Base-by-base conservation (phyloP, 345 rosid species). In the Microcos paniculata region DNA sequence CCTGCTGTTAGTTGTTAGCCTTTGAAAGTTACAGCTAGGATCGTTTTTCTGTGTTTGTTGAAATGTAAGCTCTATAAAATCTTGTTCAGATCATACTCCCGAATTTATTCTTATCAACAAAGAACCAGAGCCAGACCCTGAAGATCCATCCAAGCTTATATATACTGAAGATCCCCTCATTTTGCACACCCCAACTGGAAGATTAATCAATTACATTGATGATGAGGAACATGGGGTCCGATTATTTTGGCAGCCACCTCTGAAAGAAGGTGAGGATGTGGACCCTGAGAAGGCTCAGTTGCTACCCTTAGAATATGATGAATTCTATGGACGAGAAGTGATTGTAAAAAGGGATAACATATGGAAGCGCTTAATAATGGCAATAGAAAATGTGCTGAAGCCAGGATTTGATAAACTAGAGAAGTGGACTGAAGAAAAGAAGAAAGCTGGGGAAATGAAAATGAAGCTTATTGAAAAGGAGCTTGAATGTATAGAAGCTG, bases 281-380 rank as follows among this genome's bases (percentile, higher is more conserved):
- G 96, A 95, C 82, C 88, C 87, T 1, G 65, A 79, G 56, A 89
- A 92, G 81, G 85, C 79, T 55, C 83, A 88, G 84, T 93, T 91
- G 73, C 90, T 95, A 75, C 98, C 96, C 42, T 89, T 91, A n/a
- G 98, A 97, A 76, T 91, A 83, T 64, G 99, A 95, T 35, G 99
- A 93, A 73, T 95, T 92, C 79, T 93, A 86, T 63, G 98, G 97
- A 82, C 59, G 65, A 76, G 90, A 90, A 69, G 86, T 69, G 62
- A 78, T 59, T 14, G 87, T 67, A 64, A 67, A 82, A 82, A 84
- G 80, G 82, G 87, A 84, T 65, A 86, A 68, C 73, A 77, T 84
- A n/a, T 74, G 79, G 86, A 82, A 73, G 79, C 83, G 79, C 13
- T 51, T 94, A 30, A 68, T 90, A 71, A 80, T 59, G 70, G 82